Base-by-base conservation (phyloP, 2,329 filamentous ascomycete genomes). In the Fusarium napiforme region DNA sequence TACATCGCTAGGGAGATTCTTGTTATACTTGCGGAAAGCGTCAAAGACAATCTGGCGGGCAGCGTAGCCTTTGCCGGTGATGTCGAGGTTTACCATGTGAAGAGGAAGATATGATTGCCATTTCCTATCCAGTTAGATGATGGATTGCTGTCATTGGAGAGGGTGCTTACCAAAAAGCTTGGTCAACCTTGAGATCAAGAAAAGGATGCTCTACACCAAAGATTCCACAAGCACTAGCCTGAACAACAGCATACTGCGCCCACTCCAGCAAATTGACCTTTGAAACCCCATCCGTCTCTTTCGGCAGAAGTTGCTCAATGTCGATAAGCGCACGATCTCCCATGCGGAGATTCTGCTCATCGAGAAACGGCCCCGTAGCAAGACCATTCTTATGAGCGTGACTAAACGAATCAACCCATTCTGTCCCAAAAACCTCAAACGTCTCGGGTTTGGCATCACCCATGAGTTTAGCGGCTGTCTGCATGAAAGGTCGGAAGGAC, bases 401-500 rank as follows among this genome's bases (percentile, higher is more conserved):
- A 9, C 68, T 72, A 2, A 76, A 66, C 0, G 58, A 59, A 30
- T 74, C 69, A 3, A 63, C 23, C 50, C 71, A 47, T 5, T 73
- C 69, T 0, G 53, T 65, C 4, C 74, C 74, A 34, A 76, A 74
- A 3, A 67, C n/a, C 5, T 74, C 65, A 5, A 59, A 63, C 0
- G 71, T 75, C 32, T 71, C 66, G 0, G 68, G 32, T 1, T 47
- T 65, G 0, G 74, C 69, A n/a, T 59, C 71, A 0, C 71, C 74
- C 73, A 76, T 71, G 10, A 53, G 18, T 37, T 52, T 74, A 0
- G 69, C 28, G 7, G 60, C 66, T 9, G 73, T 72, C 9, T 79
- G 78, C 40, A 80, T 65, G 5, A 80, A 77, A 0, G 79, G 79
- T 0, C 75, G 74, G 60, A 81, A 81, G 8, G 77, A 77, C 0